Base-by-base conservation (phyloP, 2,329 filamentous ascomycete species). In the Beauveria scarabaeidicola region DNA sequence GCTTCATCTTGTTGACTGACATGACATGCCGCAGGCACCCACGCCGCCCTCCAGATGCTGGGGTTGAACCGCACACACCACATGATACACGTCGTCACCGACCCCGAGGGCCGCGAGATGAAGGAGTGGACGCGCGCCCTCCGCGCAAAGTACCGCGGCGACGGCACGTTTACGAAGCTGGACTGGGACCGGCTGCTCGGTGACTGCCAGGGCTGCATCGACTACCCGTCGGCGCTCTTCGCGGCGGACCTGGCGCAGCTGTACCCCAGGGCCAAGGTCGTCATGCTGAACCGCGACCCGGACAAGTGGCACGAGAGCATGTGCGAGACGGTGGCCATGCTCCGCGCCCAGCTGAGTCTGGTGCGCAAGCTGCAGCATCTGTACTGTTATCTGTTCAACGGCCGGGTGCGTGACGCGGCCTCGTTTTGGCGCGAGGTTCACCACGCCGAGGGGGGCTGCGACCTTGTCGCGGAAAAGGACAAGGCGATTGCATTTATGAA, bases 401-500 rank as follows among this genome's bases (percentile, higher is more conserved):
- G 19, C 70, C 6, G 57, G 56, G 2, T 51, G 58, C 52, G 61
- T 36, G 13, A 59, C 50, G 3, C 40, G 23, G 59, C 48, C 11
- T 53, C 44, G 10, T 58, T 60, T 17, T 61, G 52, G 46, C 43
- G 27, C 23, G 63, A 50, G 15, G n/a, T 61, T 3, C 5, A 11
- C 25, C 27, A 41, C 25, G 50, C 58, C 19, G 62, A 61, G n/a
- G 36, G 50, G 36, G 36, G 44, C 7, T 71, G 66, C 38, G 65
- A 74, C 29, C 70, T 73, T 46, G 66, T 65, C 17, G 60, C 61
- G 46, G 72, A 76, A 43, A 70, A 72, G 62, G 68, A 70, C 2
- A 72, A 72, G 63, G 74, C 74, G 1, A 61, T 74, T 19, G 68
- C 69, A 3, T 74, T 73, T 66, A 76, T 70, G 63, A 65, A 68